Base-by-base conservation (phyloP, 2,329 filamentous ascomycete genomes). In the Pyricularia grisea region DNA sequence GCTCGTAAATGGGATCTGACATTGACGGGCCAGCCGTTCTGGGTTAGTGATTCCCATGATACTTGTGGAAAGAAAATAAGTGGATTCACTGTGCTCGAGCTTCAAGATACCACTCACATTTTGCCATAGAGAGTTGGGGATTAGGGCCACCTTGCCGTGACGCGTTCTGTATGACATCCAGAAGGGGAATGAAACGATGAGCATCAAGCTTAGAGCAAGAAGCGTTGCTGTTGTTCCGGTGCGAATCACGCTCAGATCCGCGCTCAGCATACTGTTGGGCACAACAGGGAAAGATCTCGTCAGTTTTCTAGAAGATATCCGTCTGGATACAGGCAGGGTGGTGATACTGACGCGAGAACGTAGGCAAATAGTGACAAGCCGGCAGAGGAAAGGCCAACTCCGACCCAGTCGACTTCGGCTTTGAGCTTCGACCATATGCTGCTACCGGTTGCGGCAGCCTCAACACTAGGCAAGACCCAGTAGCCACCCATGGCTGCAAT, bases 51-150 rank as follows among this genome's bases (percentile, higher is more conserved):
- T 11, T 50, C 5, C 42, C 7, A 7, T 5, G 20, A 10, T 20
- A 20, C 5, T n/a, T 7, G 17, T 7, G 20, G 42, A n/a, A 2
- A 50, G 42, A n/a, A 9, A n/a, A 36, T 4, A 2, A 2, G 42
- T 20, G 42, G 42, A 7, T 5, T n/a, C 20, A 4, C 42, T n/a
- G 42, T 6, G 42, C n/a, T 50, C 42, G 3, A 50, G 42, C 42
- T 50, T 50, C 42, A 50, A 50, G 7, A 50, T 50, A 17, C 42
- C n/a, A 61, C 58, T 61, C 7, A 64, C 74, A 64, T 87, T 88
- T n/a, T 77, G 80, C 88, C 88, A 90, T 0, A 90, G 76, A 0
- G 81, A 83, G 74, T 90, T 89, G 0, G 88, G 88, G 27, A 90
- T 88, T 9, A 90, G 74, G 0, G 86, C 86, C 14, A 86, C 83